Evolutionary conservation across 345 rosid species (phyloP).

Genomic region (Euphorbia peplus): DNA sequence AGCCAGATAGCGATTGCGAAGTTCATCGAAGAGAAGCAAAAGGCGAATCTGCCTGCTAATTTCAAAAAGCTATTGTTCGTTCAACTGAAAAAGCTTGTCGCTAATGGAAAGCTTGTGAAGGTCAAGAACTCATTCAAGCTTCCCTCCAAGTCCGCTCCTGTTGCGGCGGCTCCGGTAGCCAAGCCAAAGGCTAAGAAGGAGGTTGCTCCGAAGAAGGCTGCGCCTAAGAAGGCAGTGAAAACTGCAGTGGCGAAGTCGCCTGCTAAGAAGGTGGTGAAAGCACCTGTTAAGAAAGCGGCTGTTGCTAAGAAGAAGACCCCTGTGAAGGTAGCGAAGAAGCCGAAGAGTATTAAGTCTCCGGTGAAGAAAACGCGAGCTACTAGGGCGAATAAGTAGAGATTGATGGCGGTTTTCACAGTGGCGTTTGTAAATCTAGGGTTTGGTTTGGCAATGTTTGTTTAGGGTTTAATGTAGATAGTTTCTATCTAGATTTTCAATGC

Average conservation of each 20-base stretch:
- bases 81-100: slow-evolving; percentile 25
- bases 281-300: slow-evolving; percentile 1
- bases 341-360: slow-evolving; percentile 18
- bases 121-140: slow-evolving; percentile 28
- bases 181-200: too few relatives aligned
- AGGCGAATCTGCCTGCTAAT: slow-evolving; percentile 17
- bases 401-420: not conserved
- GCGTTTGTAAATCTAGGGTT: not conserved
- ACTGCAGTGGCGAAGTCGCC: slow-evolving; percentile 3
- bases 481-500: not conserved
- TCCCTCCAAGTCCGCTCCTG: slow-evolving; percentile 13
- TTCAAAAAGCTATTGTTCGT: slow-evolving; percentile 20
- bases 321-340: slow-evolving; percentile 10
- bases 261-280: slow-evolving; percentile 1
- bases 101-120: slow-evolving; percentile 22
- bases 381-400: not conserved
- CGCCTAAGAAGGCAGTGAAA: slow-evolving; percentile 1
- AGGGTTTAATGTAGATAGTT: not conserved
- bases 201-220: not conserved
- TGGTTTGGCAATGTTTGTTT: not conserved
- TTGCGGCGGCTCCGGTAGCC: not conserved
- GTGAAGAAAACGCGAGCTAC: slow-evolving; percentile 4
- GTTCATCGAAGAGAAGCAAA: slow-evolving; percentile 26
- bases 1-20: slow-evolving; percentile 23
- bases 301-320: slow-evolving; percentile 13